Evolutionary conservation across 768 basidiomycete species (phyloP), one percentile per base, ranked within the genome.

Genomic region (Serendipita sp.): DNA sequence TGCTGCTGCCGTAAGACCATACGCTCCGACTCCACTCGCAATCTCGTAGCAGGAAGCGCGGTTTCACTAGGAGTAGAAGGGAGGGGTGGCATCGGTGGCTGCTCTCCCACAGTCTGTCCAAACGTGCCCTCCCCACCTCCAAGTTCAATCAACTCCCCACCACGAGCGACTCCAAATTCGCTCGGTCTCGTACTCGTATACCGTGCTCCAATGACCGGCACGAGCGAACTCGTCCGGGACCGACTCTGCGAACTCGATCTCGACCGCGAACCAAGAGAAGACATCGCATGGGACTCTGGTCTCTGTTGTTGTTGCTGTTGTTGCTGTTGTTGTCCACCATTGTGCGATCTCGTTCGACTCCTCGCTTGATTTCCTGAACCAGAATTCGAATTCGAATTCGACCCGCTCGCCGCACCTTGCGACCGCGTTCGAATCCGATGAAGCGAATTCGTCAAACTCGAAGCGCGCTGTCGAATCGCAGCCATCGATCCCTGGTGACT

Each of bases 401-500:
- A 24, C 30, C 34, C 13, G 18, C 56, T 18, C 18, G 35, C 24
- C 18, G 37, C 63, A 41, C 53, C 65, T 11, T 46, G 46, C 4
- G 66, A 65, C 16, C 53, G 41, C 30, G 53, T 58, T 53, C 66
- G 41, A n/a, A 65, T 41, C 41, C 66, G 65, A 8, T 65, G 51
- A 46, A 64, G 28, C 2, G 54, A 45, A 60, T 48, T 60, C 15
- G 53, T 35, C 18, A 47, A 46, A 35, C 44, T 63, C 3, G 63
- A 64, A 4, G 48, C 45, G 35, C 41, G 41, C 28, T 18, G 41
- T 63, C 32, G 11, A 16, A 41, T 16, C 47, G 18, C 30, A 7
- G 44, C 63, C 3, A 63, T 35, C 3, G 44, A 64, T 11, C 44
- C 63, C 46, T 64, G 63, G 18, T 48, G 63, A 63, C 38, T 45